Evolutionary conservation across 2,329 filamentous ascomycete genomes (phyloP).

Genomic region (Diaporthe aspalathi): DNA sequence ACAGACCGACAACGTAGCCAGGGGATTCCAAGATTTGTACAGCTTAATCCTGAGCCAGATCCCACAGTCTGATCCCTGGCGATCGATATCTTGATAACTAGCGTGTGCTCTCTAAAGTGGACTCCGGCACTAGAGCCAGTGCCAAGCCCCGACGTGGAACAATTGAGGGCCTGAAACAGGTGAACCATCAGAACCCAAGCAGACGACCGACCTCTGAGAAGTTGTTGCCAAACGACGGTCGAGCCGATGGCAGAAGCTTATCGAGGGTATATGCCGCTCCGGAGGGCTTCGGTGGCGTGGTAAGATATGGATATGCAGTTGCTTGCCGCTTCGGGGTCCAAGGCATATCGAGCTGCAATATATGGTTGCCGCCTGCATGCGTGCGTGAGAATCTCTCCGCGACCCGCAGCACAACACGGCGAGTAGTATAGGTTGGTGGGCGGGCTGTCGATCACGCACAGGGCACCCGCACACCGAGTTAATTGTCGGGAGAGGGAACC

Average conservation of each 20-base stretch:
- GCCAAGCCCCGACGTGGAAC: background rate
- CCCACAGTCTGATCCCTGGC: slow-evolving; percentile 13
- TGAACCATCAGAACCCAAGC: background rate
- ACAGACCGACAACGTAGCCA: background rate
- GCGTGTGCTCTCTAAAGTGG: slow-evolving; percentile 4
- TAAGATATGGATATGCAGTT: background rate
- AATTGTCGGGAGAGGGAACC: slow-evolving; percentile 19
- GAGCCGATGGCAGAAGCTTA: background rate
- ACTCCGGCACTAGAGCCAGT: background rate
- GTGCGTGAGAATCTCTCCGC: background rate
- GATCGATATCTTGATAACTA: slow-evolving; percentile 13
- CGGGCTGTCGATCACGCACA: background rate
- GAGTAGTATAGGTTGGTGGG: background rate
- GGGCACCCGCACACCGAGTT: slow-evolving; percentile 7
- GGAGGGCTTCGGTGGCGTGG: background rate
- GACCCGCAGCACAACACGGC: background rate
- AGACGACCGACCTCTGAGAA: background rate
- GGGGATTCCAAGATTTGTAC: background rate
- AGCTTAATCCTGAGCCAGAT: background rate
- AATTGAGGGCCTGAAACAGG: slow-evolving; percentile 19
- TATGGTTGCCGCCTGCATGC: background rate
- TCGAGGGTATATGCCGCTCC: slow-evolving; percentile 3
- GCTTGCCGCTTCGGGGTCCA: background rate
- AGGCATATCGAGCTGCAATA: background rate
- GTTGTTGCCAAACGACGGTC: background rate